phyloP scores from a whole-genome alignment of 2,329 filamentous ascomycete genomes.

The Claviceps arundinis region DNA sequence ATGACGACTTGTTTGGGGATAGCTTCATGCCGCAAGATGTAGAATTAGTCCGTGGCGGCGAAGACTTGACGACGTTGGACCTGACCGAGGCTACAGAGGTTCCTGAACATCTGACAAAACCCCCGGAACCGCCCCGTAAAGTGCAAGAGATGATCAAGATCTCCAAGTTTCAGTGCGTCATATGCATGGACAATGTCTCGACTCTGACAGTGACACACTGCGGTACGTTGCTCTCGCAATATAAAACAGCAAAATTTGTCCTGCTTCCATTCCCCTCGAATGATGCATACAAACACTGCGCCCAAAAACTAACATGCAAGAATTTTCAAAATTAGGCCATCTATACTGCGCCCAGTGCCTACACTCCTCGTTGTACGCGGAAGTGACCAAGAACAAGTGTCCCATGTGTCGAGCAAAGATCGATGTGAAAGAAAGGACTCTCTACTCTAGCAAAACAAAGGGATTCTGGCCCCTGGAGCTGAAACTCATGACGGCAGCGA shows the following conservation, averaged over 20 bases:
- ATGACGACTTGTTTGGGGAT: conserved; percentile 18
- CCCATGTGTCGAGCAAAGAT: conserved; percentile 51
- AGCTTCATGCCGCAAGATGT: conserved; percentile 3
- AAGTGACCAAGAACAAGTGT: conserved; percentile 42
- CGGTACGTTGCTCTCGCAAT: conserved; percentile 32
- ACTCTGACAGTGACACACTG: conserved; percentile 51
- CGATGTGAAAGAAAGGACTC: conserved; percentile 29
- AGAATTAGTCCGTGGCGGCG: conserved; percentile 5
- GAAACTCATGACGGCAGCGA: conserved; percentile 45
- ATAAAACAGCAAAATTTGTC: too few relatives aligned
- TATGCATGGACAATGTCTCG: conserved; percentile 51
- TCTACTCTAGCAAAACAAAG: conserved; percentile 32
- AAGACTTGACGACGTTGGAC: conserved; percentile 20
- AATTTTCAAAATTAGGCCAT: conserved; percentile 29
- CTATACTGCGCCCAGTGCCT: conserved; percentile 52
- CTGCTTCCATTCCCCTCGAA: background rate
- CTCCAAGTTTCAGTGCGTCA: conserved; percentile 48
- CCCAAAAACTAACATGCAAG: background rate
- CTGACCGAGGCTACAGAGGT: conserved; percentile 29
- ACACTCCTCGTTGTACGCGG: conserved; percentile 44
- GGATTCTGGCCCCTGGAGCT: conserved; percentile 46
- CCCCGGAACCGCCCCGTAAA: conserved; percentile 13
- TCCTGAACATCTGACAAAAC: conserved; percentile 28
- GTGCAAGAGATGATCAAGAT: conserved; percentile 39
- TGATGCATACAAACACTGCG: too few relatives aligned